A percentile compares a stretch with the other conserved stretches of the same genome.
These are phyloP conservation scores for Laetiporus sulphureus DNA, from an alignment of 1,284 basidiomycete genomes.

Conservation along the genomic window DNA sequence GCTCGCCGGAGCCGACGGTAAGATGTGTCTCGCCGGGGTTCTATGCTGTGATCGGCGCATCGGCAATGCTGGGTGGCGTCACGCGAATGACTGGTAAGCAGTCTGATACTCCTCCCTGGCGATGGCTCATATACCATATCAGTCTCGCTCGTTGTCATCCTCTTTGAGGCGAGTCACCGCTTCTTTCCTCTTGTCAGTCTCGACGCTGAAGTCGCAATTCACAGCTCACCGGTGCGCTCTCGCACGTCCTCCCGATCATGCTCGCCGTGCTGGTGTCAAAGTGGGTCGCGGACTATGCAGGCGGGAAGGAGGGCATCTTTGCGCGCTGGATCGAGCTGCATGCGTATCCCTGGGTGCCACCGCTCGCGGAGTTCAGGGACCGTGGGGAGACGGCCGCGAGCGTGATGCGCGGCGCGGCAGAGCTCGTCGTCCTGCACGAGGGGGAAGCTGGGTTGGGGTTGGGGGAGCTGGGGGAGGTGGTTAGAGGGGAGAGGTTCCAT, in stretches of 20 bases:
- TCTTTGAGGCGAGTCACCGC: constrained; percentile 51
- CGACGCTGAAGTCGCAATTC: background rate
- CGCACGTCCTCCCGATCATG: constrained; percentile 77
- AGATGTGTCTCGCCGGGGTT: constrained; percentile 75
- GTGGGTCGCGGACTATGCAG: constrained; percentile 69
- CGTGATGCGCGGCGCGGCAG: constrained; percentile 51
- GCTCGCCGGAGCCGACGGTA: constrained; percentile 61
- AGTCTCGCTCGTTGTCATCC: constrained; percentile 71
- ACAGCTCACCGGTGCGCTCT: constrained; percentile 62
- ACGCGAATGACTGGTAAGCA: constrained; percentile 72
- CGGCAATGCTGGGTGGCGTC: constrained; percentile 76
- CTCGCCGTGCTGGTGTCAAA: constrained; percentile 71
- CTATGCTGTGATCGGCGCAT: constrained; percentile 79
- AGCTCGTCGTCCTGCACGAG: constrained; percentile 44
- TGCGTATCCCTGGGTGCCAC: constrained; percentile 70
- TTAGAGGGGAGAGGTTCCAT: constrained; percentile 41
- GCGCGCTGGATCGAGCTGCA: constrained; percentile 68
- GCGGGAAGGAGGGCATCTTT: constrained; percentile 71
- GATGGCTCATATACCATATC: background rate
- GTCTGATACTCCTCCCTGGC: background rate
- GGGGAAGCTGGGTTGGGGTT: constrained; percentile 38
- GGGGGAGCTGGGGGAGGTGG: constrained; percentile 42
- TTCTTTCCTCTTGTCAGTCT: background rate
- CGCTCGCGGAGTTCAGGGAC: constrained; percentile 61
- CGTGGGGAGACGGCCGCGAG: constrained; percentile 54